phyloP scores from a whole-genome alignment of 805 yeast genomes.

The Myxozyma melibiosi region DNA sequence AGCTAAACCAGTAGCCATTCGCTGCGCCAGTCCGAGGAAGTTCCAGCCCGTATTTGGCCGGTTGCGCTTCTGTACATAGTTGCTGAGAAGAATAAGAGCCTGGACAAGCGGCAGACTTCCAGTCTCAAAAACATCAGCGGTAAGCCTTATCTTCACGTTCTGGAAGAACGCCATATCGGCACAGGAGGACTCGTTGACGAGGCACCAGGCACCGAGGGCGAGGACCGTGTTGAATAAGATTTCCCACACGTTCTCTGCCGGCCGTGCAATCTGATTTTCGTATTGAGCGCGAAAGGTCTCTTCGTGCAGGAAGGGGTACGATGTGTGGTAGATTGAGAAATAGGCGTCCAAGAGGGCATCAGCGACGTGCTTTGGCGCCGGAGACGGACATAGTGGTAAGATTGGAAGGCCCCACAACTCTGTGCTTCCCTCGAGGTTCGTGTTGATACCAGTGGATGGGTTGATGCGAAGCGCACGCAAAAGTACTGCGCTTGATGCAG shows the following conservation, averaged over 20 bases:
- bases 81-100: constrained; percentile 56
- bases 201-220: constrained; percentile 72
- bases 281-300: constrained; percentile 55
- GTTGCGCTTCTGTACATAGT: constrained; percentile 64
- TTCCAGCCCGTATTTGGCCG: constrained; percentile 73
- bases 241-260: constrained; percentile 54
- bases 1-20: constrained; percentile 70
- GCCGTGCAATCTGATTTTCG: constrained; percentile 47
- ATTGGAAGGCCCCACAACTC: constrained; percentile 24
- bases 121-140: constrained; percentile 56
- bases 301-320: constrained; percentile 62
- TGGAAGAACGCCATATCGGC: constrained; percentile 60
- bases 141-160: constrained; percentile 52
- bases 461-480: constrained; percentile 51
- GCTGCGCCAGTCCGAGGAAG: constrained; percentile 61
- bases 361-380: constrained; percentile 32
- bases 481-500: constrained; percentile 61
- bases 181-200: constrained; percentile 55
- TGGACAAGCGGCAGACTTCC: constrained; percentile 60
- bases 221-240: constrained; percentile 58
- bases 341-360: constrained; percentile 52
- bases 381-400: constrained; percentile 22
- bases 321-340: constrained; percentile 61
- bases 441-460: constrained; percentile 37
- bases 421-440: constrained; percentile 25